phyloP scores from a whole-genome alignment of 345 rosid species.

The Corchorus olitorius region DNA sequence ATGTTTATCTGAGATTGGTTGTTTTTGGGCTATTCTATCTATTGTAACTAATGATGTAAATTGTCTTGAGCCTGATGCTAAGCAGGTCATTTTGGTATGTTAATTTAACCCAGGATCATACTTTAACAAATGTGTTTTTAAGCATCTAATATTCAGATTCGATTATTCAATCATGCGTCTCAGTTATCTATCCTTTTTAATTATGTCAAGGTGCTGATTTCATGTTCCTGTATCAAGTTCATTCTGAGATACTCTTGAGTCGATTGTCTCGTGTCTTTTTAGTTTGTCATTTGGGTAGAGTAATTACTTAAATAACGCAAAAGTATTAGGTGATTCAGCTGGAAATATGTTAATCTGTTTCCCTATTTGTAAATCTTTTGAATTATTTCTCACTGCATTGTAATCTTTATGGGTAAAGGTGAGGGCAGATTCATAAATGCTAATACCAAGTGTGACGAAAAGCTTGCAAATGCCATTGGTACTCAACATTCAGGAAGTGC shows the following conservation, averaged over 20 bases:
- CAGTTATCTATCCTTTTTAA: background rate
- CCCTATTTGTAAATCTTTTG: background rate
- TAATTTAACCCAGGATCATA: background rate
- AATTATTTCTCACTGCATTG: slow-evolving; percentile 12
- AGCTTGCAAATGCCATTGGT: slow-evolving; percentile 15
- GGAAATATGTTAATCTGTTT: background rate
- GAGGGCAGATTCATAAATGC: slow-evolving; percentile 15
- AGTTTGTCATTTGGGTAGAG: background rate
- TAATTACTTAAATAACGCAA: background rate
- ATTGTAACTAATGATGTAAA: background rate
- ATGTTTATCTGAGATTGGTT: background rate
- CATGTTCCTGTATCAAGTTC: background rate
- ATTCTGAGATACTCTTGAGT: background rate
- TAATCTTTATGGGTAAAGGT: slow-evolving; percentile 24
- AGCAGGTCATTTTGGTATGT: background rate
- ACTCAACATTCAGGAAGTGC: slow-evolving; percentile 19
- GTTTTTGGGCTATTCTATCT: background rate
- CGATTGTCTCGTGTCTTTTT: background rate
- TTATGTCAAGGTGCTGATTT: background rate
- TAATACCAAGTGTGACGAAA: slow-evolving; percentile 24
- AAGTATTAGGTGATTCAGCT: background rate
- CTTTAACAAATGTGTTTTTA: background rate
- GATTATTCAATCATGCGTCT: background rate
- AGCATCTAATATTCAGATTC: background rate
- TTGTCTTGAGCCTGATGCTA: background rate